Conservation (phyloP, 2,329 filamentous ascomycete species). For the Cucurbitaria berberidis region DNA sequence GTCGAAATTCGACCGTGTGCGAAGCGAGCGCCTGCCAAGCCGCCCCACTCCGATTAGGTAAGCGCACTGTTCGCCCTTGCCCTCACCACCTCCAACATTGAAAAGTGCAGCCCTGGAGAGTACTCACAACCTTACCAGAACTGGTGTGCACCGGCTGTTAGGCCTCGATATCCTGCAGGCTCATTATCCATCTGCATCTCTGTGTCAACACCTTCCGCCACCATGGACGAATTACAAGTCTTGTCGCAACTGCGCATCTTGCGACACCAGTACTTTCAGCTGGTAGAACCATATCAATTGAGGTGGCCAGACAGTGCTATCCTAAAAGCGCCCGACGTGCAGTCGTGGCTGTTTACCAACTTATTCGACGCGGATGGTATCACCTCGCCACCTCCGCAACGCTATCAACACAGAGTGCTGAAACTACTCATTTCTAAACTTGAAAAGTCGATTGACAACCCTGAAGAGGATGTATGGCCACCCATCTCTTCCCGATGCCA, state of each 20-base stretch:
- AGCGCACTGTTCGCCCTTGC: slow-evolving; percentile 12
- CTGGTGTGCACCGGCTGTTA: background rate
- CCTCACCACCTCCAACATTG: slow-evolving; percentile 1
- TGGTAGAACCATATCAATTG: slow-evolving; percentile 66
- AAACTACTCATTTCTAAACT: slow-evolving; percentile 75
- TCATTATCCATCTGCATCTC: background rate
- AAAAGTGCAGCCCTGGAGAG: background rate
- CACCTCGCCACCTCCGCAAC: slow-evolving; percentile 65
- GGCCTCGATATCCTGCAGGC: background rate
- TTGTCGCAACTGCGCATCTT: slow-evolving; percentile 51
- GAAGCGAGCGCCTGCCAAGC: slow-evolving; percentile 13
- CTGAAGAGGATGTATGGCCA: slow-evolving; percentile 82
- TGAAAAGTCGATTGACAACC: slow-evolving; percentile 77
- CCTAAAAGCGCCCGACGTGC: slow-evolving; percentile 67
- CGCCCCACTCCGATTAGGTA: slow-evolving; percentile 30
- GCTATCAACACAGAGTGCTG: slow-evolving; percentile 74
- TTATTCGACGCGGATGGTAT: slow-evolving; percentile 69
- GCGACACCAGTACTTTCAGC: slow-evolving; percentile 79
- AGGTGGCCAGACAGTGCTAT: slow-evolving; percentile 66
- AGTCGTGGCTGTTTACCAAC: slow-evolving; percentile 68
- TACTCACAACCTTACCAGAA: background rate
- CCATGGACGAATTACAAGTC: slow-evolving; percentile 19
- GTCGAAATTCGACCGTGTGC: slow-evolving; percentile 26
- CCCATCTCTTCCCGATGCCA: slow-evolving; percentile 31
- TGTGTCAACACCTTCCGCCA: background rate